These are phyloP conservation scores for Spinellus fusiger DNA, from an alignment of 192 early-diverging fungal genomes.

Conservation along the genomic window DNA sequence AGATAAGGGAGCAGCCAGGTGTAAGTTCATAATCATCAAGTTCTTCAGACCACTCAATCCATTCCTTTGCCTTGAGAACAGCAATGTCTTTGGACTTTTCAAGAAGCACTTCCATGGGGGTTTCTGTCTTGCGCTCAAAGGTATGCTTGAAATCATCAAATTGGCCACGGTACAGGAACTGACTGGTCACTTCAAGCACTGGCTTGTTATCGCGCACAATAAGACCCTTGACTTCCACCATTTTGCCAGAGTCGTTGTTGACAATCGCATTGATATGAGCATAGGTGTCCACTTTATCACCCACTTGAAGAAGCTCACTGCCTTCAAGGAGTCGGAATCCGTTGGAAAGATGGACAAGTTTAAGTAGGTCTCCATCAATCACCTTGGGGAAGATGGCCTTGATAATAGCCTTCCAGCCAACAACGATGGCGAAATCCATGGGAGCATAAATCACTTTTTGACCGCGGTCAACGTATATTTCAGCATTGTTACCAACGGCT, in stretches of 20 bases:
- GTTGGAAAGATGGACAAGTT: constrained; percentile 90
- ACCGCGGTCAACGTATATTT: constrained; percentile 63
- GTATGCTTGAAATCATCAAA: constrained; percentile 87
- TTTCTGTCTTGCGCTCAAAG: constrained; percentile 79
- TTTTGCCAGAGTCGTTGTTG: constrained; percentile 88
- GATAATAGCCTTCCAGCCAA: constrained; percentile 85
- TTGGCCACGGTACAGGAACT: constrained; percentile 89
- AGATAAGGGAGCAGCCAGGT: constrained; percentile 63
- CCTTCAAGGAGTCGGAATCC: constrained; percentile 82
- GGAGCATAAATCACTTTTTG: constrained; percentile 69
- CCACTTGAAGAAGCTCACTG: constrained; percentile 63
- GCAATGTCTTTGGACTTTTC: constrained; percentile 78
- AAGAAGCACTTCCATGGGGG: constrained; percentile 68
- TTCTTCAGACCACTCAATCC: constrained; percentile 71
- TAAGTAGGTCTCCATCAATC: constrained; percentile 89
- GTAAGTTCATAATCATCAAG: constrained; percentile 53
- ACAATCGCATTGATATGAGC: constrained; percentile 81
- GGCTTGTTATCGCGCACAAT: constrained; percentile 68
- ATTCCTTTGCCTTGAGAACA: constrained; percentile 85
- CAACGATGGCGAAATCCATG: constrained; percentile 94
- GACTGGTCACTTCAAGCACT: constrained; percentile 80
- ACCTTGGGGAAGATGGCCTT: constrained; percentile 89
- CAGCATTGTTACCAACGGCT: constrained; percentile 68
- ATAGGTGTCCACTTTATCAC: constrained; percentile 80
- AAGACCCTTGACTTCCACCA: constrained; percentile 81